phyloP scores from a whole-genome alignment of 257 asterid species.

The Lycium ferocissimum region DNA sequence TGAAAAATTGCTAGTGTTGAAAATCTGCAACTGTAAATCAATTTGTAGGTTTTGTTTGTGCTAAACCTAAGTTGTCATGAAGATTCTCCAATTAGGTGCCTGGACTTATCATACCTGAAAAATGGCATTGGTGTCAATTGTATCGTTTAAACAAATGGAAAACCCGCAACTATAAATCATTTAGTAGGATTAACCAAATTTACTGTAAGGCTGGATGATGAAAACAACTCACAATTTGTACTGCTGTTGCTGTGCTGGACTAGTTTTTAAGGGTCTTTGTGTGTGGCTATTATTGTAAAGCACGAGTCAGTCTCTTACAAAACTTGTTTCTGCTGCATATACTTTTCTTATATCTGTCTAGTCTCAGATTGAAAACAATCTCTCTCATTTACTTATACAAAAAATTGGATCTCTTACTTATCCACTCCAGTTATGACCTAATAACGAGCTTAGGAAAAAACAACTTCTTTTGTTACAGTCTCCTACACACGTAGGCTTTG shows the following conservation, averaged over 20 bases:
- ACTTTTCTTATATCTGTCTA: not conserved
- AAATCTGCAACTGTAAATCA: too few species aligned
- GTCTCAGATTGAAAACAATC: not conserved
- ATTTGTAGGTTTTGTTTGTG: too few species aligned
- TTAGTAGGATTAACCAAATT: not conserved
- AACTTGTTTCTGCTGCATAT: not conserved
- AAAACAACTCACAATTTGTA: not conserved
- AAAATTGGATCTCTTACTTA: not conserved
- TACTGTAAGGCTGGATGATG: not conserved
- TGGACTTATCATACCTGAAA: not conserved
- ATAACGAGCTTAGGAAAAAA: not conserved
- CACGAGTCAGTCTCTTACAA: not conserved
- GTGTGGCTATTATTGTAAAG: not conserved
- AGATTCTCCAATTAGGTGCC: too few species aligned
- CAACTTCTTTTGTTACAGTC: not conserved
- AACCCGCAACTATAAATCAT: not conserved
- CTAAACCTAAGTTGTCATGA: too few species aligned
- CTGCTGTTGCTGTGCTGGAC: not conserved
- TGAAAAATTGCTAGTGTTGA: too few species aligned
- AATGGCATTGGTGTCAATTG: not conserved
- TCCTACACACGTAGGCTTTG: not conserved
- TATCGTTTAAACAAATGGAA: not conserved
- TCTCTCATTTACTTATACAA: not conserved
- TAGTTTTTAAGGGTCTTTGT: not conserved
- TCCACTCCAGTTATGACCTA: not conserved